phyloP scores from a whole-genome alignment of 306 rosid genomes.

The Castanopsis chinensis region DNA sequence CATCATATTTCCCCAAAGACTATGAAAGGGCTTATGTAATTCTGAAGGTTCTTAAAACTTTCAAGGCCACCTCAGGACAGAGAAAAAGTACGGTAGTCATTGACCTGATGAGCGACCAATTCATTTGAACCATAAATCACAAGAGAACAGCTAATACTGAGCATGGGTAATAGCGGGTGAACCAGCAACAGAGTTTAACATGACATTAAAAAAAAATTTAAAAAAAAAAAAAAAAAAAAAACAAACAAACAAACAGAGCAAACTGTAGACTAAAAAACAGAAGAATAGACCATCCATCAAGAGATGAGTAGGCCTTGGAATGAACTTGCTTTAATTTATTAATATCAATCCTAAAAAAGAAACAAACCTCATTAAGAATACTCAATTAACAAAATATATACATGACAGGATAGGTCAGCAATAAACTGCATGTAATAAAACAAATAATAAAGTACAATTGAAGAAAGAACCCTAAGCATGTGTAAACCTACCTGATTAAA shows the following conservation, averaged over 20 bases:
- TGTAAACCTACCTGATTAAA: slow-evolving; percentile 58
- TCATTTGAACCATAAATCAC: neutral
- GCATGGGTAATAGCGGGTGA: neutral
- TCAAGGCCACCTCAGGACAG: neutral
- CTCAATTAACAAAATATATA: neutral
- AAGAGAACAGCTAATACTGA: neutral
- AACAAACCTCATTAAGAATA: neutral
- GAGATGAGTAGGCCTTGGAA: neutral
- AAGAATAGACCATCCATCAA: neutral
- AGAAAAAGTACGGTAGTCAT: neutral
- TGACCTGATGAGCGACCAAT: neutral
- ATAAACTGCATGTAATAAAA: neutral
- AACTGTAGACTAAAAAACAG: neutral
- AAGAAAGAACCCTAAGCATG: neutral
- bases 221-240: too few species aligned
- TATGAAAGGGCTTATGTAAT: neutral
- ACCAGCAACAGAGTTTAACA: neutral
- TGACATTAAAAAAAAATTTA: neutral
- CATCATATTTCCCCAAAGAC: neutral
- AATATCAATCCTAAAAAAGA: neutral
- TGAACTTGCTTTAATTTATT: neutral
- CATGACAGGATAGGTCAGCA: neutral
- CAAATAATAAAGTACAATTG: neutral
- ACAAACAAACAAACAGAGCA: neutral
- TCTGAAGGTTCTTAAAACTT: neutral